Evolutionary conservation across 2,329 filamentous ascomycete species (phyloP).

Genomic region (Chalaropsis ovoidea): DNA sequence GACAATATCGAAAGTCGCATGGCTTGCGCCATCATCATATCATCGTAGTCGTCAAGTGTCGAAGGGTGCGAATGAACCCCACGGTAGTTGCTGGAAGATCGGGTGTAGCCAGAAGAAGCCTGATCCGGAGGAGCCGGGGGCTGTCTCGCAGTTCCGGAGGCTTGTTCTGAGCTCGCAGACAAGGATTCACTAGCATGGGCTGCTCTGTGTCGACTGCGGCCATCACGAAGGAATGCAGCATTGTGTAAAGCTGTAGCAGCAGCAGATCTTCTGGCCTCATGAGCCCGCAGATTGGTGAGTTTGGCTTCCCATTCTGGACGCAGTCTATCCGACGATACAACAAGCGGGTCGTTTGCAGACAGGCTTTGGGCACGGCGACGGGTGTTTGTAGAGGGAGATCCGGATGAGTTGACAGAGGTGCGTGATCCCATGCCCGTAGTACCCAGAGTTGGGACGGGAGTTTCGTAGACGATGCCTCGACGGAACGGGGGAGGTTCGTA

Average conservation of each 20-base stretch:
- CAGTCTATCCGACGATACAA: conserved; percentile 85
- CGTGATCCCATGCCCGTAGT: conserved; percentile 80
- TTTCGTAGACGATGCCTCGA: conserved; percentile 60
- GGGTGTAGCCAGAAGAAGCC: not conserved
- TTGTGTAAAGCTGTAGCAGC: conserved; percentile 91
- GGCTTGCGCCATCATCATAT: conserved; percentile 98
- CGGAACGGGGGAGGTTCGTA: conserved; percentile 85
- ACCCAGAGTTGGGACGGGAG: conserved; percentile 39
- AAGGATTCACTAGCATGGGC: not conserved
- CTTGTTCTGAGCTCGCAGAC: not conserved
- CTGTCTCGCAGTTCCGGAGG: not conserved
- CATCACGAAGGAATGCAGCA: conserved; percentile 72
- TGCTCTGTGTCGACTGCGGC: conserved; percentile 33
- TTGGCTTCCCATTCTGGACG: conserved; percentile 93
- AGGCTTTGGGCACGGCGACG: conserved; percentile 49
- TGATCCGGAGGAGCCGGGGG: not conserved
- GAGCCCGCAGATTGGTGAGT: conserved; percentile 69
- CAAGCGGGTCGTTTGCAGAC: conserved; percentile 71
- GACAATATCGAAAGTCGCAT: conserved; percentile 82
- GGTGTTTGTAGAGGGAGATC: conserved; percentile 35
- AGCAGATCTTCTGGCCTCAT: conserved; percentile 75
- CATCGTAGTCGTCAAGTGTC: conserved; percentile 71
- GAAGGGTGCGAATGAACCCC: conserved; percentile 16
- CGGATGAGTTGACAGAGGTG: conserved; percentile 59
- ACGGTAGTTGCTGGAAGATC: not conserved